Conservation (phyloP, 257 asterid genomes). For the Solanum pimpinellifolium region DNA sequence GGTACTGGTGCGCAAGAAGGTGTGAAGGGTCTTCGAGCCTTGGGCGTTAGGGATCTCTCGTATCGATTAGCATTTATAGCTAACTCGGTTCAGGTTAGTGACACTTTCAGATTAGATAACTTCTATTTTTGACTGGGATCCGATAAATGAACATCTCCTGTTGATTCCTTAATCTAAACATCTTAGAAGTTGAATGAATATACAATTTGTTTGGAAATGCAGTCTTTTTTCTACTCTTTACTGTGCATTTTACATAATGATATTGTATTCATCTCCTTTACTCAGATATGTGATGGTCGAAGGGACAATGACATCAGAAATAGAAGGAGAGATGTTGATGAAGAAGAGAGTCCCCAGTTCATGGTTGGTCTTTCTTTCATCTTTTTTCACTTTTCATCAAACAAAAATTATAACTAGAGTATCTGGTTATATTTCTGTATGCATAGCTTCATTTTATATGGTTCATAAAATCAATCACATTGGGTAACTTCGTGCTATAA, state of each 20-base stretch:
- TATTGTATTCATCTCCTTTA: neutral
- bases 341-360: constrained; percentile 58
- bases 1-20: constrained; percentile 69
- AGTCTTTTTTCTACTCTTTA: neutral
- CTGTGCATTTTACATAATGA: neutral
- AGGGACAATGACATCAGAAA: constrained; percentile 59
- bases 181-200: neutral
- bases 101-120: neutral
- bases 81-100: constrained; percentile 80
- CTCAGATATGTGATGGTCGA: constrained; percentile 79
- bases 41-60: constrained; percentile 91
- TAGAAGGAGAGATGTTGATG: constrained; percentile 62
- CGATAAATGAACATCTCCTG: neutral
- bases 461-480: neutral
- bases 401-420: neutral
- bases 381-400: neutral
- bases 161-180: neutral
- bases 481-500: neutral
- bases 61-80: constrained; percentile 95
- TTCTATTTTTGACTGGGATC: neutral
- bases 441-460: neutral
- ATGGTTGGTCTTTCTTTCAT: constrained; percentile 31
- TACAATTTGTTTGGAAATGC: neutral
- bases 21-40: constrained; percentile 82
- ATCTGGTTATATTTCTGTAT: neutral